These are phyloP conservation scores for Ceratocystis variospora DNA, from an alignment of 2,329 filamentous ascomycete genomes.

Conservation along the genomic window DNA sequence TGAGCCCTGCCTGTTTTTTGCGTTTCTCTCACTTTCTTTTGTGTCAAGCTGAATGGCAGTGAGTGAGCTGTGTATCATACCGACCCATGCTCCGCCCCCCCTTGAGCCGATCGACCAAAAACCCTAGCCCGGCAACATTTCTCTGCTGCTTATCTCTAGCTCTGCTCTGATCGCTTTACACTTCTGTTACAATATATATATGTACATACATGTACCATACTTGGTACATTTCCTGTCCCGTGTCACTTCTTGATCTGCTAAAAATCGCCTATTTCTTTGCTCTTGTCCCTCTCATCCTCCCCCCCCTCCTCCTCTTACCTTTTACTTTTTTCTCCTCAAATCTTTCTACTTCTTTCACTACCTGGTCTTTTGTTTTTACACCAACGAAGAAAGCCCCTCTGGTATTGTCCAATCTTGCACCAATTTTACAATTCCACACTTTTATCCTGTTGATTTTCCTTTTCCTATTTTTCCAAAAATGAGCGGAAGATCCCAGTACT, in stretches of 20 bases:
- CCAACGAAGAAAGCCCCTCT: not conserved
- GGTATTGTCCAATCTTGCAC: not conserved
- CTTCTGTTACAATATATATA: not conserved
- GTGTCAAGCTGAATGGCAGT: not conserved
- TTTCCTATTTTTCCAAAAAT: conserved; percentile 1
- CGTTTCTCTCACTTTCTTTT: not conserved
- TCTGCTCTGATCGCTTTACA: not conserved
- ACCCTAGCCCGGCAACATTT: not conserved
- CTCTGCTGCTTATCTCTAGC: not conserved
- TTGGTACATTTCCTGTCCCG: not conserved
- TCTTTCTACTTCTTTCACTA: not conserved
- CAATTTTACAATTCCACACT: not conserved
- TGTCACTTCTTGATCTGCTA: not conserved
- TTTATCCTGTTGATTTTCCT: not conserved
- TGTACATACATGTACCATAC: not conserved
- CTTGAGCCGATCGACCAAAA: conserved; percentile 3
- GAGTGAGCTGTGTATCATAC: not conserved
- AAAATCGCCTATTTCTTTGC: not conserved
- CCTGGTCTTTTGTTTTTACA: conserved; percentile 1
- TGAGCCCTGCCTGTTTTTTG: not conserved
- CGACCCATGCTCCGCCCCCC: not conserved
- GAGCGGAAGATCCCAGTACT: conserved; percentile 17
- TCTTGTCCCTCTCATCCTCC: not conserved
- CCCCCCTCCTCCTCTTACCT: not conserved
- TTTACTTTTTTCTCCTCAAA: not conserved